Conservation (phyloP, 208 protist species). For the Leishmania tropica region DNA sequence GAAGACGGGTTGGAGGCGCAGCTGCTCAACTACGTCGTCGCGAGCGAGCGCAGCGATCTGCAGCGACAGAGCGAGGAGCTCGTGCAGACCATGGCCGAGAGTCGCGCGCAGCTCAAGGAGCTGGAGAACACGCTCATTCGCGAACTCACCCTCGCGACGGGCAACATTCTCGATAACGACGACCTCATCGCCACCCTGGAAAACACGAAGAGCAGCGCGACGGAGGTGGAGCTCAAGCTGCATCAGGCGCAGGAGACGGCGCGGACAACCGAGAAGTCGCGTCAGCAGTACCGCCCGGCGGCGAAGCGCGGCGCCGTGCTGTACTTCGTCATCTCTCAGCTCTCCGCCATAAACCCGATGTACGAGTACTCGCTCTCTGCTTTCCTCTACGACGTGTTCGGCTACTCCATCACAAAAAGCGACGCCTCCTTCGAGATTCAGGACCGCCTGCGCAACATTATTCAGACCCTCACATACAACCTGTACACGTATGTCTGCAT, state of each 20-base stretch:
- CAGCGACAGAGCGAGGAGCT: conserved; percentile 96
- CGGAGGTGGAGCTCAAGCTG: conserved; percentile 97
- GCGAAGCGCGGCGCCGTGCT: conserved; percentile 97
- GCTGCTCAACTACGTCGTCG: conserved; percentile 98
- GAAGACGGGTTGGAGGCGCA: conserved; percentile 98
- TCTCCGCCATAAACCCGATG: conserved; percentile 98
- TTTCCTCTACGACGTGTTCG: conserved; percentile 98
- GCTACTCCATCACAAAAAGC: conserved; percentile 94
- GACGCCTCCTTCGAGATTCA: conserved; percentile 92
- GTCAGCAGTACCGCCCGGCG: conserved; percentile 95
- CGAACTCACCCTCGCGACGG: conserved; percentile 95
- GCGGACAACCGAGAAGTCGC: conserved; percentile 95
- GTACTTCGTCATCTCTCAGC: conserved; percentile 97
- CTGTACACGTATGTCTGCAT: conserved; percentile 99
- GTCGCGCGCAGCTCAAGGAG: conserved; percentile 96
- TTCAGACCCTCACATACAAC: conserved; percentile 96
- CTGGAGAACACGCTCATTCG: conserved; percentile 98
- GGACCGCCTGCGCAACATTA: conserved; percentile 97
- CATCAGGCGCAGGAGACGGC: conserved; percentile 95
- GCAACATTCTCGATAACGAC: conserved; percentile 99
- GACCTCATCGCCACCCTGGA: conserved; percentile 98
- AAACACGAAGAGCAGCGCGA: conserved; percentile 97
- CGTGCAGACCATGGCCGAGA: conserved; percentile 97
- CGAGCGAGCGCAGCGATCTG: conserved; percentile 96
- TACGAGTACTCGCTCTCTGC: conserved; percentile 99